These are phyloP conservation scores for Kalmanozyma brasiliensis DNA, from an alignment of 1,284 basidiomycete genomes.

Conservation along the genomic window DNA sequence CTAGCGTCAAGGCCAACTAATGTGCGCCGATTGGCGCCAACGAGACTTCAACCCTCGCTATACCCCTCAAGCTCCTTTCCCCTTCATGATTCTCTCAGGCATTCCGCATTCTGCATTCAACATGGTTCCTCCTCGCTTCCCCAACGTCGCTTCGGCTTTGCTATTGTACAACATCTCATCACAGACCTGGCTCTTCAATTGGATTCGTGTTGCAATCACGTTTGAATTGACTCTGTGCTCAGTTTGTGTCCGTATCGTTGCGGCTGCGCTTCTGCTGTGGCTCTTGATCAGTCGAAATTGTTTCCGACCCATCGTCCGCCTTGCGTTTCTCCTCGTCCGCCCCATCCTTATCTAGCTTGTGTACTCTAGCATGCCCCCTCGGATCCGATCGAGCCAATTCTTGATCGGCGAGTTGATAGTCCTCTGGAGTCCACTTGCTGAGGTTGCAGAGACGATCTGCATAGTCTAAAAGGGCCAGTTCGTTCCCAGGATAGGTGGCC, in stretches of 20 bases:
- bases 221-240: too few relatives aligned
- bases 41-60: constrained; percentile 39
- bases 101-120: constrained; percentile 28
- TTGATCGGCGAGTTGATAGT: too few relatives aligned
- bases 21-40: background rate
- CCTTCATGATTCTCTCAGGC: background rate
- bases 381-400: too few relatives aligned
- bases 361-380: too few relatives aligned
- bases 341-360: too few relatives aligned
- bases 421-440: background rate
- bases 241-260: too few relatives aligned
- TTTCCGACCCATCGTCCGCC: too few relatives aligned
- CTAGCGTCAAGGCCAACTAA: constrained; percentile 22
- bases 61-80: constrained; percentile 17
- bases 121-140: constrained; percentile 13
- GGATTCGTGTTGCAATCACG: too few relatives aligned
- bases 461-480: constrained; percentile 20
- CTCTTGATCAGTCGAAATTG: too few relatives aligned
- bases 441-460: constrained; percentile 5
- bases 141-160: background rate
- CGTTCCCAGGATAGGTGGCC: constrained; percentile 19
- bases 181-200: background rate
- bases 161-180: constrained; percentile 16
- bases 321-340: too few relatives aligned
- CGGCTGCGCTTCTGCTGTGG: too few relatives aligned